Evolutionary conservation across 805 yeast genomes (phyloP).

Genomic region (Barnettozyma salicaria): DNA sequence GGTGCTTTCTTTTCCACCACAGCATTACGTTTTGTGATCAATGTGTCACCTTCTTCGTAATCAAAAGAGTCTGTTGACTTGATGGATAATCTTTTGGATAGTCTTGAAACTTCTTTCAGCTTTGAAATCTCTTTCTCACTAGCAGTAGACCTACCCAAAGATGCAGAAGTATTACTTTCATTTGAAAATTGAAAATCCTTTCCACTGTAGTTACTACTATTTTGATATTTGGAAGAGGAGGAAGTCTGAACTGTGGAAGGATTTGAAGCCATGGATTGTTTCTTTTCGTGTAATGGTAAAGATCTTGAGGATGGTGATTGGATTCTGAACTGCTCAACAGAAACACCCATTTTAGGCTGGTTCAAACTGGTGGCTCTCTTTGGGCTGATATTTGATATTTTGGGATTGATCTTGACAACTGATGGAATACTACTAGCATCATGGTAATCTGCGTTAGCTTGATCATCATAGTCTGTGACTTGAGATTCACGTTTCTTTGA

Average conservation of each 20-base stretch:
- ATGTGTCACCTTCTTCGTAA: constrained; percentile 13
- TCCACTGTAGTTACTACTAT: constrained; percentile 1
- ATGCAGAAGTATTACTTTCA: not conserved
- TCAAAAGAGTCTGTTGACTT: constrained; percentile 19
- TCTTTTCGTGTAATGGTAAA: constrained; percentile 6
- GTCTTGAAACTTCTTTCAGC: not conserved
- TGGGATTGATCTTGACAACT: constrained; percentile 15
- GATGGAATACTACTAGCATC: constrained; percentile 13
- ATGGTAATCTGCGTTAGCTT: not conserved
- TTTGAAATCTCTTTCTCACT: not conserved
- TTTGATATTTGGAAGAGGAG: constrained; percentile 2
- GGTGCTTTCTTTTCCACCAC: not conserved
- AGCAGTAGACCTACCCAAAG: no score
- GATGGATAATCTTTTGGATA: constrained; percentile 1
- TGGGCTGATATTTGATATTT: constrained; percentile 3
- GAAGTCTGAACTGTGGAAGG: constrained; percentile 4
- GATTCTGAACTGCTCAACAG: constrained; percentile 7
- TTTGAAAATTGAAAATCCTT: not conserved
- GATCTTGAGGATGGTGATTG: constrained; percentile 8
- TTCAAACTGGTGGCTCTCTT: not conserved
- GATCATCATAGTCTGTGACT: no score
- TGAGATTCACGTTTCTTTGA: no score
- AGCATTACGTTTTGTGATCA: constrained; percentile 1
- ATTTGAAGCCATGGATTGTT: constrained; percentile 3
- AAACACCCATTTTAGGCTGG: constrained; percentile 3